A percentile compares a stretch with the other conserved stretches of the same genome.
phyloP scores from a whole-genome alignment of 1,284 basidiomycete genomes.

The Apiotrichum siamense region DNA sequence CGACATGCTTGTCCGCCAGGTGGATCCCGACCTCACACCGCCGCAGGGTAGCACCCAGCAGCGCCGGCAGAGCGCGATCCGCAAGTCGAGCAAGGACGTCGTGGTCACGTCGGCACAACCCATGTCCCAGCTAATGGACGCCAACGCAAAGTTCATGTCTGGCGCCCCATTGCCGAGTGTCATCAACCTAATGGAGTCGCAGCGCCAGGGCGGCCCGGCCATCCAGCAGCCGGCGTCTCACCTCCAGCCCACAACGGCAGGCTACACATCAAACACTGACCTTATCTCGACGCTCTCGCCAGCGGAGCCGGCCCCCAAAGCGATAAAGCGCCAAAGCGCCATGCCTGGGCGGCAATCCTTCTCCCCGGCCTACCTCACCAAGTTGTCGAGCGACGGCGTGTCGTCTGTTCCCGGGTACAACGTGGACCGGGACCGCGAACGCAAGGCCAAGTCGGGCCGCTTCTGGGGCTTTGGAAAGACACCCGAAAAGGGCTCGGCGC shows the following conservation, averaged over 20 bases:
- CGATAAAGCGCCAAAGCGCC: constrained; percentile 39
- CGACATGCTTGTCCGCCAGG: constrained; percentile 75
- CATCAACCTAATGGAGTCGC: constrained; percentile 41
- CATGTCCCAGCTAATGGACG: constrained; percentile 57
- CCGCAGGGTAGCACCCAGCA: constrained; percentile 9
- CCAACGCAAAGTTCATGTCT: constrained; percentile 58
- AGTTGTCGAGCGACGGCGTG: constrained; percentile 32
- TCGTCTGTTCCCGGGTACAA: constrained; percentile 30
- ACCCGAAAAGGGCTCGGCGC: constrained; percentile 49
- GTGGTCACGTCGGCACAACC: constrained; percentile 56
- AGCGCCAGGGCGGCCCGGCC: constrained; percentile 13
- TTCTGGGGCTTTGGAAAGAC: constrained; percentile 70
- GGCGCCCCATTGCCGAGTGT: constrained; percentile 47
- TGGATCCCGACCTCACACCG: constrained; percentile 25
- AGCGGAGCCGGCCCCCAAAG: constrained; percentile 22
- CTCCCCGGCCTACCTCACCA: constrained; percentile 40
- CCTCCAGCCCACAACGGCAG: neutral
- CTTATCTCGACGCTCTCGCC: neutral
- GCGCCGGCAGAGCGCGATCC: constrained; percentile 29
- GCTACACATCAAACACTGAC: neutral
- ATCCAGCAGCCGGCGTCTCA: neutral
- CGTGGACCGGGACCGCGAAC: constrained; percentile 57
- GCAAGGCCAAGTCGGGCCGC: constrained; percentile 80
- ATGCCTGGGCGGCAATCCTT: constrained; percentile 33
- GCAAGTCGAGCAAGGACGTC: constrained; percentile 58